Base-by-base conservation (phyloP, 2,329 filamentous ascomycete species). In the Trichoderma semiorbis region DNA sequence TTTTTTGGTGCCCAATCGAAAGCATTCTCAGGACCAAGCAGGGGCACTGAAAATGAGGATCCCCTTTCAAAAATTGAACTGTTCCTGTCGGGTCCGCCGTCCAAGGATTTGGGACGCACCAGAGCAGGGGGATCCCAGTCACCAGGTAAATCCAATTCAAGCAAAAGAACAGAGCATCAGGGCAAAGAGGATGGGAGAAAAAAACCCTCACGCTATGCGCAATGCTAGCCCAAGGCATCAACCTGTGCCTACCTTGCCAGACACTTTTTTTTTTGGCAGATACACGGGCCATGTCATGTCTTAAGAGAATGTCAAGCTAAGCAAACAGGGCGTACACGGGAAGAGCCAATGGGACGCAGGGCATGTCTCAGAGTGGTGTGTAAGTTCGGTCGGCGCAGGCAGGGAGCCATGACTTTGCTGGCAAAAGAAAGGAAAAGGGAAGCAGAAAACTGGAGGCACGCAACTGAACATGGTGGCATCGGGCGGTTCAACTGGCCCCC, bases 41-140 rank as follows among this genome's bases (percentile, higher is more conserved):
- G 55, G 55, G 58, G 58, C 24, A 18, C 7, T 26, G 24, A 70
- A 63, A 63, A 63, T 57, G 60, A 61, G 68, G 60, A 58, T 70
- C 60, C 60, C 60, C 43, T 57, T 58, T 30, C 30, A 34, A 63
- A 64, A 64, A 57, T 47, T 70, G 18, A 64, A 21, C 26, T 64
- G 67, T 70, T 32, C 18, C 43, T 64, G 60, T 70, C 68, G 68
- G 68, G 47, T 70, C 60, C 26, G 68, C 68, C 58, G 47, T 63
- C 68, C 68, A 57, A 57, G 68, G 68, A 70, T 64, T 70, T 58
- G 58, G 68, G 47, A 62, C 30, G 28, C 21, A 55, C 47, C 32
- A 64, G 60, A 18, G 32, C 60, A 64, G 32, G 60, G 60, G 60
- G 32, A 7, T 14, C 66, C 66, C 30, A 61, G 66, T 62, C 28